A percentile compares a stretch with the other conserved stretches of the same genome.
phyloP scores from a whole-genome alignment of 257 asterid species.

The Datura wrightii region DNA sequence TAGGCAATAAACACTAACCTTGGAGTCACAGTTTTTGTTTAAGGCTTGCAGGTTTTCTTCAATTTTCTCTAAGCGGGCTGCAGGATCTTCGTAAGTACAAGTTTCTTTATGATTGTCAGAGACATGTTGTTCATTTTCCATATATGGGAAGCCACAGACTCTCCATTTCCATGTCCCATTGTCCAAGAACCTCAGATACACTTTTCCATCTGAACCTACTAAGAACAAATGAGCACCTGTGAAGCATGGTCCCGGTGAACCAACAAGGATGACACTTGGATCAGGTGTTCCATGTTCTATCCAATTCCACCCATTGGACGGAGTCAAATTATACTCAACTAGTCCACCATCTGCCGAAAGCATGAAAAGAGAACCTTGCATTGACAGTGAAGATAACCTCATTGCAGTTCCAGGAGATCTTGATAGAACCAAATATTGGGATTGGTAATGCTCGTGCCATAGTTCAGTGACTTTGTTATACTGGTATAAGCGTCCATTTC shows the following conservation, averaged over 20 bases:
- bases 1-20: conserved; percentile 48
- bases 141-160: conserved; percentile 60
- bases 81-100: conserved; percentile 42
- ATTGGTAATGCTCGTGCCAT: conserved; percentile 88
- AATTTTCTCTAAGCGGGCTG: conserved; percentile 35
- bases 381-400: conserved; percentile 50
- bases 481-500: conserved; percentile 71
- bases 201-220: conserved; percentile 78
- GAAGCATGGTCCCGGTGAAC: conserved; percentile 93
- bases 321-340: conserved; percentile 75
- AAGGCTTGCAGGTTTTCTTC: conserved; percentile 41
- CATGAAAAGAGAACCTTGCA: conserved; percentile 82
- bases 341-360: conserved; percentile 70
- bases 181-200: conserved; percentile 67
- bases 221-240: conserved; percentile 59
- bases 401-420: conserved; percentile 70
- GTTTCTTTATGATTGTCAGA: conserved; percentile 36
- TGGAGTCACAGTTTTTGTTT: conserved; percentile 60
- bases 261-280: conserved; percentile 59
- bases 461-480: conserved; percentile 77
- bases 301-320: conserved; percentile 81
- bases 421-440: conserved; percentile 77
- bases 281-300: conserved; percentile 82
- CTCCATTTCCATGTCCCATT: conserved; percentile 80
- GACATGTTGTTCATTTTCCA: background rate